These are phyloP conservation scores for grape (Vitis vinifera) DNA, from an alignment of 164 flowering plant genomes.

Conservation along the genomic window ASM3070453v1 NC_081823.1:5549501-5550000, in stretches of 20 bases:
- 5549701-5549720: conserved; percentile 4
- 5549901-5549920: conserved; percentile 89
- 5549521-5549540: too few relatives aligned
- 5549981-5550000: conserved; percentile 71
- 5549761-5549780: conserved; percentile 24
- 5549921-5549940: conserved; percentile 62
- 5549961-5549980: conserved; percentile 73
- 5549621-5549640: conserved; percentile 32
- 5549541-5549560: too few relatives aligned
- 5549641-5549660: conserved; percentile 16
- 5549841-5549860: conserved; percentile 59
- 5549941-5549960: conserved; percentile 73
- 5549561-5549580: conserved; percentile 21
- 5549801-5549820: conserved; percentile 32
- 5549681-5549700: conserved; percentile 3
- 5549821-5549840: conserved; percentile 54
- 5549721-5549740: conserved; percentile 28
- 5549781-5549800: conserved; percentile 22
- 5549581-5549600: neutral
- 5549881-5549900: conserved; percentile 60
- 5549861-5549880: conserved; percentile 31
- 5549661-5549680: conserved; percentile 14
- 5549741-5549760: conserved; percentile 28
- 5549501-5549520: too few relatives aligned
- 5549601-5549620: conserved; percentile 40